A percentile compares a stretch with the other conserved stretches of the same genome.
Evolutionary conservation across 2,329 filamentous ascomycete species (phyloP).

Genomic region (Bipolaris sorokiniana): DNA sequence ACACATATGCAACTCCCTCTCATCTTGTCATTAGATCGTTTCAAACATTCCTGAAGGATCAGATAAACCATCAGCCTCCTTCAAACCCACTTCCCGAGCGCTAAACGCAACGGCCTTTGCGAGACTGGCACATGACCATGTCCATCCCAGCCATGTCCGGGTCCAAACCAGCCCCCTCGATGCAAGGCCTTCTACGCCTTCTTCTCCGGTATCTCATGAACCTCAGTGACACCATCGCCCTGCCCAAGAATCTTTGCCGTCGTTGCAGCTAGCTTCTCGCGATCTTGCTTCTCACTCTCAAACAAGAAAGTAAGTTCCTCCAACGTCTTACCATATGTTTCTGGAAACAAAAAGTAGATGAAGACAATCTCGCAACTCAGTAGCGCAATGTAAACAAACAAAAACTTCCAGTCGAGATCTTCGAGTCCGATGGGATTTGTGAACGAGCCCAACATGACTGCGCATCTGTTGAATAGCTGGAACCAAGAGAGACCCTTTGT

Average conservation of each 20-base stretch:
- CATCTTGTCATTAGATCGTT: neutral
- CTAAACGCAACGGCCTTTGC: slow-evolving; percentile 11
- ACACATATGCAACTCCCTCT: neutral
- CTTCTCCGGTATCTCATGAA: slow-evolving; percentile 36
- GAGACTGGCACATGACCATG: neutral
- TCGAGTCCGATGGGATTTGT: slow-evolving; percentile 69
- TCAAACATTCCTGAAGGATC: slow-evolving; percentile 6
- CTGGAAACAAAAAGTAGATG: slow-evolving; percentile 46
- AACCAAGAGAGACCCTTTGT: slow-evolving; percentile 61
- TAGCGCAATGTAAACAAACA: slow-evolving; percentile 62
- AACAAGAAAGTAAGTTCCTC: slow-evolving; percentile 46
- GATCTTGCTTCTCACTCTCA: slow-evolving; percentile 35
- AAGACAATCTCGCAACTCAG: slow-evolving; percentile 43
- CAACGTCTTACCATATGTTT: slow-evolving; percentile 43
- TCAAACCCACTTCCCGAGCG: slow-evolving; percentile 8
- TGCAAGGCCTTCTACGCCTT: slow-evolving; percentile 21
- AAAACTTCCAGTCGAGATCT: slow-evolving; percentile 65
- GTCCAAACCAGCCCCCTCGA: neutral
- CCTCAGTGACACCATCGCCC: slow-evolving; percentile 26
- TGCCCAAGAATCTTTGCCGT: slow-evolving; percentile 31
- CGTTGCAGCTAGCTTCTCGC: slow-evolving; percentile 26
- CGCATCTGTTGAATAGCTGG: slow-evolving; percentile 67
- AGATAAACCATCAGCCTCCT: neutral
- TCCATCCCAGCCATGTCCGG: neutral
- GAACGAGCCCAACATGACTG: slow-evolving; percentile 66